Conservation (phyloP, 2,329 filamentous ascomycete genomes). For the Diaporthe batatas region DNA sequence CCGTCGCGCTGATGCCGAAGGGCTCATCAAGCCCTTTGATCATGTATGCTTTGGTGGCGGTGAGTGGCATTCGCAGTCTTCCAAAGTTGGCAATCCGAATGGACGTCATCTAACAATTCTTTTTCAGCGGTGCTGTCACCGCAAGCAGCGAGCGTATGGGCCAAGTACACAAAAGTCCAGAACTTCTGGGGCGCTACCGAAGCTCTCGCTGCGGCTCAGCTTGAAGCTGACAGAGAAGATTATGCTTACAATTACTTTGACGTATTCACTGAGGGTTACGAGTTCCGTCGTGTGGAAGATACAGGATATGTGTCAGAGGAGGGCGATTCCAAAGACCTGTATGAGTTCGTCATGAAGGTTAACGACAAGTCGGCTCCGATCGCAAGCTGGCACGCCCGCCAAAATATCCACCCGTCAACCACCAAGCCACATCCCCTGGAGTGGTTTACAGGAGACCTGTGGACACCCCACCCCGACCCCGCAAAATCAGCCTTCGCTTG, state of each 20-base stretch:
- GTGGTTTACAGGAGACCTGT: slow-evolving; percentile 44
- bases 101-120: slow-evolving; percentile 1
- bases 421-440: slow-evolving; percentile 41
- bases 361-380: slow-evolving; percentile 38
- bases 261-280: slow-evolving; percentile 39
- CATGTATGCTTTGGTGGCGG: slow-evolving; percentile 44
- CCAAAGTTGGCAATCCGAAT: no score
- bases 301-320: slow-evolving; percentile 41
- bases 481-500: slow-evolving; percentile 43
- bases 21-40: slow-evolving; percentile 43
- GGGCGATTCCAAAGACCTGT: slow-evolving; percentile 36
- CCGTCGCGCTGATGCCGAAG: slow-evolving; percentile 40
- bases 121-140: slow-evolving; percentile 42
- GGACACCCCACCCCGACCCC: slow-evolving; percentile 46
- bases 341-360: slow-evolving; percentile 44
- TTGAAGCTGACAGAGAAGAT: slow-evolving; percentile 42
- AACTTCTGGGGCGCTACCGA: slow-evolving; percentile 44
- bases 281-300: slow-evolving; percentile 42
- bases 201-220: slow-evolving; percentile 38
- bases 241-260: slow-evolving; percentile 44
- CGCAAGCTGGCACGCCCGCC: slow-evolving; percentile 42
- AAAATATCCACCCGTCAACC: slow-evolving; percentile 34
- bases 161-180: slow-evolving; percentile 42
- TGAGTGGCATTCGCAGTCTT: slow-evolving; percentile 32
- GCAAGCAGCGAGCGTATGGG: slow-evolving; percentile 41